A percentile compares a stretch with the other conserved stretches of the same genome.
phyloP scores from a whole-genome alignment of 1,139 yeast genomes.

The Scheffersomyces quercinus region DNA sequence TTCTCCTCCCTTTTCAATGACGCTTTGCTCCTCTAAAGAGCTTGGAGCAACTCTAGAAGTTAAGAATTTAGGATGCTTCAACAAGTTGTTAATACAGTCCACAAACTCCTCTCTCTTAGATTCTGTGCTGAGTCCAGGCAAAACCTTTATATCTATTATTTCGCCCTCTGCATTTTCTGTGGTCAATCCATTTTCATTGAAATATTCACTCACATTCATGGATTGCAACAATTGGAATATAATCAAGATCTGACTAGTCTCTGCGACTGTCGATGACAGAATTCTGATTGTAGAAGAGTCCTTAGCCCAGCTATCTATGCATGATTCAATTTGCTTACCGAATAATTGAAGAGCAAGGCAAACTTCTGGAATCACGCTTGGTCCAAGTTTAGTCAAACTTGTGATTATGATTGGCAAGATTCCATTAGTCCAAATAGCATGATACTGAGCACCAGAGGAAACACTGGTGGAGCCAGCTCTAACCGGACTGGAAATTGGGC shows the following conservation, averaged over 20 bases:
- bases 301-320: conserved; percentile 71
- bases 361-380: conserved; percentile 62
- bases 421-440: conserved; percentile 81
- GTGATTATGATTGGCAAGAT: conserved; percentile 67
- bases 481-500: conserved; percentile 67
- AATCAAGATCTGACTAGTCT: conserved; percentile 75
- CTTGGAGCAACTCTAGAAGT: conserved; percentile 68
- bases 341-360: conserved; percentile 65
- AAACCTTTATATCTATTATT: conserved; percentile 31
- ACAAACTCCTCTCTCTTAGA: conserved; percentile 58
- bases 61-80: conserved; percentile 84
- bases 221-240: conserved; percentile 59
- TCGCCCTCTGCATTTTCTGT: conserved; percentile 14
- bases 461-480: conserved; percentile 66
- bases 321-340: conserved; percentile 61
- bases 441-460: conserved; percentile 51
- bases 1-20: conserved; percentile 48
- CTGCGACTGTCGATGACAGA: conserved; percentile 67
- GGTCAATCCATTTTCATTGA: conserved; percentile 14
- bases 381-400: conserved; percentile 63
- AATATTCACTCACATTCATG: conserved; percentile 48
- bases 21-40: conserved; percentile 61
- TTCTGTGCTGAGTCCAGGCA: conserved; percentile 65
- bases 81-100: conserved; percentile 62
- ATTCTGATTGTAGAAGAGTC: conserved; percentile 56